These are phyloP conservation scores for Prunus yedoensis DNA, from an alignment of 331 rosid genomes.

Conservation along the genomic window DNA sequence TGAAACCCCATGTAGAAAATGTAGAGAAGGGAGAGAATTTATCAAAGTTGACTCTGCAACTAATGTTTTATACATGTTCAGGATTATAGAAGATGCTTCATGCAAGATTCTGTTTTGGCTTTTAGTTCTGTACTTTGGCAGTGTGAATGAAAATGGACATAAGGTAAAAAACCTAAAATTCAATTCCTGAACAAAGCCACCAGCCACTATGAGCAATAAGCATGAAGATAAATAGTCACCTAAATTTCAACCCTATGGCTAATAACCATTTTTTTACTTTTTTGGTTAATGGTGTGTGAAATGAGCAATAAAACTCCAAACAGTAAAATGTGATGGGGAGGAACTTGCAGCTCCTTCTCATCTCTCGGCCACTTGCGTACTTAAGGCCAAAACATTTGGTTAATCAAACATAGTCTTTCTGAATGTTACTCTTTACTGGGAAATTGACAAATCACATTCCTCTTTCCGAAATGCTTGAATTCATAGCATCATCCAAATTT, in stretches of 20 bases:
- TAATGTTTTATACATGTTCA: not conserved
- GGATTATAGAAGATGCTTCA: not conserved
- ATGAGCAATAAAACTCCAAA: not conserved
- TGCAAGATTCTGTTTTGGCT: not conserved
- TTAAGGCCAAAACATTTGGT: not conserved
- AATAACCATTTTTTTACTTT: too few species aligned
- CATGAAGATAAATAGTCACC: too few species aligned
- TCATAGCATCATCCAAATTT: too few species aligned
- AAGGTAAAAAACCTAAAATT: too few species aligned
- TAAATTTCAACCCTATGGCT: too few species aligned
- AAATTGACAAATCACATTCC: too few species aligned
- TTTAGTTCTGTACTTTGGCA: not conserved
- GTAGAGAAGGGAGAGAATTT: not conserved
- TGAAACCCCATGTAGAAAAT: slow-evolving; percentile 16
- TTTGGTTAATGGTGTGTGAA: not conserved
- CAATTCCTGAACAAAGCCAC: too few species aligned
- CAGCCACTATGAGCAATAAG: too few species aligned
- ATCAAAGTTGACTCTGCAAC: not conserved
- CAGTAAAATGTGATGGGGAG: not conserved
- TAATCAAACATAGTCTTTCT: too few species aligned
- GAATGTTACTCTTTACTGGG: too few species aligned
- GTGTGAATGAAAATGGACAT: too few species aligned
- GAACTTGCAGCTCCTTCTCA: not conserved
- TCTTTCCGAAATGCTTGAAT: too few species aligned
- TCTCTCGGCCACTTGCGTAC: not conserved